These are phyloP conservation scores for Musa acuminata DNA, from an alignment of 176 grass and related monocot genomes.

Conservation along the genomic window DNA sequence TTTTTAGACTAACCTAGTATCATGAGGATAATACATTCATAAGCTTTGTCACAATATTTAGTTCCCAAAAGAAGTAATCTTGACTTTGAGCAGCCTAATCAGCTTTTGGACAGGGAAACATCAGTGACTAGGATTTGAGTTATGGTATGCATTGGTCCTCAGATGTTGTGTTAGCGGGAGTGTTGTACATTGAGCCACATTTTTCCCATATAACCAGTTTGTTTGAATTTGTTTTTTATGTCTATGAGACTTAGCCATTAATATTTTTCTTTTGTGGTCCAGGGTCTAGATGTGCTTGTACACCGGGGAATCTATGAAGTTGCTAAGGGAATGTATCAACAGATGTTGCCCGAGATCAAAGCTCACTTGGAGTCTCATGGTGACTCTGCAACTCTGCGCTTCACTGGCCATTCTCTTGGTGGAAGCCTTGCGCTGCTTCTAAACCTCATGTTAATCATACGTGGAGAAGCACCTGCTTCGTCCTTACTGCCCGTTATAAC, in stretches of 20 bases:
- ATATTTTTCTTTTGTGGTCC: neutral
- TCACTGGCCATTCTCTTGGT: constrained; percentile 92
- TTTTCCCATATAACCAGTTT: neutral
- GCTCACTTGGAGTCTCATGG: constrained; percentile 39
- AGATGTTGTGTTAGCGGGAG: too few species aligned
- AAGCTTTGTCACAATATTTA: too few species aligned
- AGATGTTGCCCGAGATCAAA: constrained; percentile 74
- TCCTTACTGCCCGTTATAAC: constrained; percentile 71
- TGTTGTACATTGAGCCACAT: too few species aligned
- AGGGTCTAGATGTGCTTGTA: constrained; percentile 74
- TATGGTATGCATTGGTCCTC: too few species aligned
- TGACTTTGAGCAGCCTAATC: too few species aligned
- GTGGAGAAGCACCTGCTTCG: constrained; percentile 36
- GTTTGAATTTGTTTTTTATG: neutral
- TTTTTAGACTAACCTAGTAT: too few species aligned
- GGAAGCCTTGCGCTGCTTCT: constrained; percentile 71
- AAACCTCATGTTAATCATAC: constrained; percentile 75
- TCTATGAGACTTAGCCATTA: neutral
- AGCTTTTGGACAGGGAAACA: too few species aligned
- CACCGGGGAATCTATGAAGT: constrained; percentile 93
- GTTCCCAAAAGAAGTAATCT: too few species aligned
- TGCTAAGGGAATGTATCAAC: constrained; percentile 85
- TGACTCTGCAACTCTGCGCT: constrained; percentile 38
- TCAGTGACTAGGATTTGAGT: too few species aligned
- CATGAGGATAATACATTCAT: too few species aligned